phyloP scores from a whole-genome alignment of 2,329 filamentous ascomycete species.

The Neofusicoccum cordaticola region DNA sequence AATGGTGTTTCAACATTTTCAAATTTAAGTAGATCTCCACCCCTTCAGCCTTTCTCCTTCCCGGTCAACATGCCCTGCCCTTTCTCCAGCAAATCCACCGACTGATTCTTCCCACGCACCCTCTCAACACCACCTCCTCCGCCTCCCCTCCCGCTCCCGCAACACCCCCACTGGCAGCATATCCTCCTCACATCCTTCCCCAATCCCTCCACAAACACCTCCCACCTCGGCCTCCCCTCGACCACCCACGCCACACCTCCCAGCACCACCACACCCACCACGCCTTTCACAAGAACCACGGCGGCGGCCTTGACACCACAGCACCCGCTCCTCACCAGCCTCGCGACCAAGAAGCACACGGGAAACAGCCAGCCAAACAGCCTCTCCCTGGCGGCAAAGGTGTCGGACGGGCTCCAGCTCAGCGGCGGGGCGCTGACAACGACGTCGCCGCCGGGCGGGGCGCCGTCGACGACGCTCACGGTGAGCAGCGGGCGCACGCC shows the following conservation, averaged over 20 bases:
- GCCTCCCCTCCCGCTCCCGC: not conserved
- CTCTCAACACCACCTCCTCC: not conserved
- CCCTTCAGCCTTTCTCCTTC: not conserved
- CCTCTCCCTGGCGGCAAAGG: not conserved
- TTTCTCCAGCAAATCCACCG: not conserved
- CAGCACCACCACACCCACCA: not conserved
- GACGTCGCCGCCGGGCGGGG: too few species aligned
- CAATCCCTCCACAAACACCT: not conserved
- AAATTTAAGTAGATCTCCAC: too few species aligned
- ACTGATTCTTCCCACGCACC: not conserved
- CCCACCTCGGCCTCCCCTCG: not conserved
- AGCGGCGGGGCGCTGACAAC: not conserved
- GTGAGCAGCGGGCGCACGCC: conserved; percentile 6
- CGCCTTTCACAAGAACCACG: not conserved
- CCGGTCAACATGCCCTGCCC: not conserved
- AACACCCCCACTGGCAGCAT: not conserved
- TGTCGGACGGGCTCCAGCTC: not conserved
- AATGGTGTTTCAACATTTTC: too few species aligned
- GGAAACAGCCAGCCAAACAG: not conserved
- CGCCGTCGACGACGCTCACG: not conserved
- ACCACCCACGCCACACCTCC: not conserved
- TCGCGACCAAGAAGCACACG: not conserved
- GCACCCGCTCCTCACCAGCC: not conserved
- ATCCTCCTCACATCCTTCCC: not conserved
- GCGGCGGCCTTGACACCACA: not conserved